Evolutionary conservation across 2,329 filamentous ascomycete genomes (phyloP).

Genomic region (Chaetomium sp.): DNA sequence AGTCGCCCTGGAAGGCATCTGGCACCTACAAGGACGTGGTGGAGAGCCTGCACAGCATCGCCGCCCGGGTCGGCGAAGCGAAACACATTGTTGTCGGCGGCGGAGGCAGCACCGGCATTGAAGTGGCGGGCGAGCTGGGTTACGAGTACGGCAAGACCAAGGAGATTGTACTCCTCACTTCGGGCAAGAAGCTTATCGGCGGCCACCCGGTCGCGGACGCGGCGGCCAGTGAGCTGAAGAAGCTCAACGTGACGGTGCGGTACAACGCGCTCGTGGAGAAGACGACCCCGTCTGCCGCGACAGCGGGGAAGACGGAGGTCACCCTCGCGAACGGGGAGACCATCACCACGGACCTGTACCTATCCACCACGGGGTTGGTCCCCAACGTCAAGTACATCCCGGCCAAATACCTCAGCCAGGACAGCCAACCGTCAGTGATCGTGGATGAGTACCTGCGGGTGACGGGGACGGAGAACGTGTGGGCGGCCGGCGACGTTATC

Average conservation of each 20-base stretch:
- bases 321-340: constrained; percentile 40
- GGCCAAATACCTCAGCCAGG: constrained; percentile 32
- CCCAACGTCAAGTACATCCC: constrained; percentile 52
- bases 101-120: constrained; percentile 50
- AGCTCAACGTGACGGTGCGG: constrained; percentile 45
- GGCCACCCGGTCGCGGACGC: constrained; percentile 38
- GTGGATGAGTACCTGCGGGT: constrained; percentile 48
- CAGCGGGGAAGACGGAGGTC: constrained; percentile 41
- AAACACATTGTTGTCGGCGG: constrained; percentile 50
- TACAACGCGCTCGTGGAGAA: constrained; percentile 36
- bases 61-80: constrained; percentile 38
- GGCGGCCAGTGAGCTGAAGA: constrained; percentile 44
- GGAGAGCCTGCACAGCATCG: constrained; percentile 35
- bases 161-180: constrained; percentile 43
- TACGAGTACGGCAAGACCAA: constrained; percentile 44
- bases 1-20: constrained; percentile 47
- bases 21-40: constrained; percentile 41
- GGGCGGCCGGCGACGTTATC: constrained; percentile 50
- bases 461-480: constrained; percentile 38
- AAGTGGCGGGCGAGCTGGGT: constrained; percentile 49
- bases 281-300: constrained; percentile 24
- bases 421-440: constrained; percentile 36
- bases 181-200: constrained; percentile 35
- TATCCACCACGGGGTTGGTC: constrained; percentile 48
- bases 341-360: constrained; percentile 42